phyloP scores from a whole-genome alignment of 1,284 basidiomycete genomes.

The Irpex lacteus region DNA sequence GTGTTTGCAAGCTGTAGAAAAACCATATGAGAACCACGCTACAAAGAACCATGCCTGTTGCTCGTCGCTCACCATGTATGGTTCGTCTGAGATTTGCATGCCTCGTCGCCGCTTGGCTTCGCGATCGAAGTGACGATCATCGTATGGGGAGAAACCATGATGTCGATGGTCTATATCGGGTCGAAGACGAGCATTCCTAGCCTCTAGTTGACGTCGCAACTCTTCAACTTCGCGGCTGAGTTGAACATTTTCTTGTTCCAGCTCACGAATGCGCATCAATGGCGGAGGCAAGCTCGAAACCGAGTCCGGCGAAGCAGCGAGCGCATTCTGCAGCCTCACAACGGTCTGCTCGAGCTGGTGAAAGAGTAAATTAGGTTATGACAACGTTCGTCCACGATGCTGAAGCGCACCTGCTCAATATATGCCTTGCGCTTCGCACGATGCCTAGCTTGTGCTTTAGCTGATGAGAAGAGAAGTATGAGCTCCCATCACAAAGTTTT shows the following conservation, averaged over 20 bases:
- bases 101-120: conserved; percentile 56
- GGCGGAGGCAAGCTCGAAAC: conserved; percentile 68
- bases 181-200: conserved; percentile 26
- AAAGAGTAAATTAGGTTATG: conserved; percentile 1
- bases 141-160: conserved; percentile 16
- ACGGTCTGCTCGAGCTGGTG: conserved; percentile 76
- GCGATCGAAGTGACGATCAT: conserved; percentile 45
- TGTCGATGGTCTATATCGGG: conserved; percentile 26
- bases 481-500: neutral
- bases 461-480: conserved; percentile 2
- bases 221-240: conserved; percentile 70
- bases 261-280: conserved; percentile 66
- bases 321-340: conserved; percentile 70
- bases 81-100: conserved; percentile 48
- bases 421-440: conserved; percentile 92
- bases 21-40: neutral
- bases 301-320: conserved; percentile 68
- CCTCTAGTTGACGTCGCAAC: conserved; percentile 54
- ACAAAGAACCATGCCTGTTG: conserved; percentile 3
- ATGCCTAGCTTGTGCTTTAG: conserved; percentile 84
- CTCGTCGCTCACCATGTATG: conserved; percentile 49
- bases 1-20: conserved; percentile 1
- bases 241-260: conserved; percentile 70
- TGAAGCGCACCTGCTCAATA: conserved; percentile 73
- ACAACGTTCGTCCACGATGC: conserved; percentile 1